These are phyloP conservation scores for Chondrostereum purpureum DNA, from an alignment of 1,284 basidiomycete species.

Conservation along the genomic window DNA sequence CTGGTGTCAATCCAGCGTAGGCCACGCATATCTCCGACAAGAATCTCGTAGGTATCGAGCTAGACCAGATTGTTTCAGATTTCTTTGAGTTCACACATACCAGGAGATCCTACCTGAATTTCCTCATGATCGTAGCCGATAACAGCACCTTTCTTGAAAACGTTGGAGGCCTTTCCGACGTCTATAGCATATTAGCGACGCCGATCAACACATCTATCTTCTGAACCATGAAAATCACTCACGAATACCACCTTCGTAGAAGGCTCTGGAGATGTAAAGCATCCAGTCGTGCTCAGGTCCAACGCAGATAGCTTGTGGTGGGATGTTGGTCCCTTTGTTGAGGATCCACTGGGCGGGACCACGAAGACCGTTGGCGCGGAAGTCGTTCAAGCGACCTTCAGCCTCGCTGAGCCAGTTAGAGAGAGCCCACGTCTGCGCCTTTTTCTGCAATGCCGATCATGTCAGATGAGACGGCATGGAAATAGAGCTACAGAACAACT, in stretches of 20 bases:
- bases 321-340: conserved; percentile 51
- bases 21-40: conserved; percentile 54
- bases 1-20: conserved; percentile 51
- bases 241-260: conserved; percentile 56
- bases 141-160: conserved; percentile 52
- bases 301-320: conserved; percentile 47
- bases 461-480: background rate
- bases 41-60: conserved; percentile 57
- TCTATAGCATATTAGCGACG: conserved; percentile 34
- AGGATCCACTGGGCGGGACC: conserved; percentile 57
- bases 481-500: conserved; percentile 7
- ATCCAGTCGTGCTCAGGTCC: conserved; percentile 47
- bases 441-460: conserved; percentile 31
- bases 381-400: conserved; percentile 42
- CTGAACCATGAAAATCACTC: conserved; percentile 29
- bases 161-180: conserved; percentile 56
- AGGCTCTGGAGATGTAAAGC: conserved; percentile 56
- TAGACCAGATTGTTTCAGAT: conserved; percentile 22
- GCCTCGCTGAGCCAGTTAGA: conserved; percentile 56
- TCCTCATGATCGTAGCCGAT: conserved; percentile 56
- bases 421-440: conserved; percentile 42
- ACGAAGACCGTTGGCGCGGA: conserved; percentile 38
- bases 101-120: conserved; percentile 38
- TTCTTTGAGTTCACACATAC: no score
- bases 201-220: background rate